Evolutionary conservation across 164 flowering plant genomes (phyloP), one percentile per base, ranked within the genome.

Genomic region (Cinnamomum micranthum): DNA sequence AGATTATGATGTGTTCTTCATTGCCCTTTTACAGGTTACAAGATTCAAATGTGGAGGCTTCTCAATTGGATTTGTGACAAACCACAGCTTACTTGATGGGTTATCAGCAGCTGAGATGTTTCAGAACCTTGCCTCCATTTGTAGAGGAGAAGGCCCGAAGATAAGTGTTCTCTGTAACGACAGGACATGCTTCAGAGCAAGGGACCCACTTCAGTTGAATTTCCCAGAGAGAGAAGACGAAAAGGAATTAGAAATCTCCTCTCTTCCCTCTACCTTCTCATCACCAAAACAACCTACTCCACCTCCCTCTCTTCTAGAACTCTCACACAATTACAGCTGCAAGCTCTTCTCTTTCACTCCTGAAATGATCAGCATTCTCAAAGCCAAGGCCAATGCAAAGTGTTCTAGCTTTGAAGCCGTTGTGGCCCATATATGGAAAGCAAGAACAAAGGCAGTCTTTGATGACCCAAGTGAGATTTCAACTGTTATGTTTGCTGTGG

Each of bases 21-120:
- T 9, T 64, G 25, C 28, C 20, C 28, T 25, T 64, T 72, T 27
- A 58, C 82, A 86, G 87, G 87, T 85, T 0, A 86, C 89, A 70
- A 85, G 80, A 77, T 86, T 86, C 75, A 74, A 75, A 66, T 86
- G 86, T 78, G 86, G 89, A 73, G 83, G 85, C 55, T 86, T 82
- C 73, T 78, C 87, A 59, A 66, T 85, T 74, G 89, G 87, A 62
- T 80, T 86, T 72, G 74, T 78, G 58, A 76, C 82, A 68, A 85
- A 85, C 75, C 86, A 86, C 77, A 78, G 77, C 41, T 70, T 85
- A 69, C 81, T 86, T 41, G 87, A 86, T 79, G 89, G 89, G 7
- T 83, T 74, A 78, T 78, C 86, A 69, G 86, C 89, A 0, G 74
- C 76, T 68, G 85, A 86, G 63, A 83, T 86, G 85, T 78, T 85